Evolutionary conservation across 2,329 filamentous ascomycete genomes (phyloP), one percentile per base, ranked within the genome.

Genomic region (Beauveria scarabaeidicola): DNA sequence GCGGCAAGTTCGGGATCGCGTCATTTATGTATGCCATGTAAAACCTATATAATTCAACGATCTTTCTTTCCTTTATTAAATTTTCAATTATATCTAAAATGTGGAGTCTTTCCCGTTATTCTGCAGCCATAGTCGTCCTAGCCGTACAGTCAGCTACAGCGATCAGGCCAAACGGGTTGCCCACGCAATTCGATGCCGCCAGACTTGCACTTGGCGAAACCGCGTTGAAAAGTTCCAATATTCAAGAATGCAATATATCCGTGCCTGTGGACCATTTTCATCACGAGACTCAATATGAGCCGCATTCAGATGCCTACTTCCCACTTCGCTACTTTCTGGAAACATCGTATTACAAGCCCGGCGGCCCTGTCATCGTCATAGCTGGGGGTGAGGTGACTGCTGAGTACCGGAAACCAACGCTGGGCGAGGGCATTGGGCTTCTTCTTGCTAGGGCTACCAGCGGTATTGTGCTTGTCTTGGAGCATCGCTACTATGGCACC

Each of bases 401-500:
- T 5, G 74, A 71, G 19, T 82, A 71, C 36, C 80, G 90, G 13
- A 74, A 94, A 19, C 80, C 82, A 0, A 92, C 81, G 67, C 73
- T 96, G 9, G 83, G 91, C 64, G 89, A 93, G 69, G 91, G 91
- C 54, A 87, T 96, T 53, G 77, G 90, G 0, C 79, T 85, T 36
- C 81, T 89, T 63, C 77, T 96, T 23, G 82, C 87, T 5, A 76
- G 86, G 65, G 87, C 87, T 1, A 90, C 88, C 0, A 76, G 85
- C 59, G 91, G 91, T 1, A 74, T 95, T 21, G 90, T 86, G 2
- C 87, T 96, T 1, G 82, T 95, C 44, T 79, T 96, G 2, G 91
- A 96, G 74, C 91, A 96, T 68, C 84, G 91, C 38, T 96, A 95
- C 77, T 96, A 96, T 68, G 91, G 91, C 59, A 79, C 78, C 9